Conservation (phyloP, 179 eudicot species). For the Silene vulgaris region DNA sequence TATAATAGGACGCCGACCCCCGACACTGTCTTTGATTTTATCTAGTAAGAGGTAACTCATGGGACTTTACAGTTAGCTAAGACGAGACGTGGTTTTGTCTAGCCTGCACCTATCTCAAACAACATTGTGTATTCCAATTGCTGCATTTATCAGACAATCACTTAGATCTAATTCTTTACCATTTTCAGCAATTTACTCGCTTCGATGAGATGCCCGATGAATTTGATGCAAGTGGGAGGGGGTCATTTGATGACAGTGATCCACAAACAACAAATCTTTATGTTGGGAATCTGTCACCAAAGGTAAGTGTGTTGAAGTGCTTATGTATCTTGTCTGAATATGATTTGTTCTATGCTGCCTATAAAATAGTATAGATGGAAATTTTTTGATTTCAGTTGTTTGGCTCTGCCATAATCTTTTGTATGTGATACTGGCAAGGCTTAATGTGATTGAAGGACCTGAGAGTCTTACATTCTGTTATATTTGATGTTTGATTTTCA, state of each 20-base stretch:
- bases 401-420: conserved; percentile 4
- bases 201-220: conserved; percentile 95
- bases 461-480: background rate
- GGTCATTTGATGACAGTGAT: conserved; percentile 97
- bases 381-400: background rate
- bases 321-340: background rate
- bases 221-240: conserved; percentile 85
- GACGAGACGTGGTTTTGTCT: background rate
- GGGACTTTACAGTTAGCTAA: background rate
- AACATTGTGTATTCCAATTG: background rate
- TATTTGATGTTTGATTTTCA: conserved; percentile 11
- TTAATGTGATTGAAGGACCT: background rate
- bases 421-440: conserved; percentile 4
- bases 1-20: background rate
- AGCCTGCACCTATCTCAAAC: conserved; percentile 5
- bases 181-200: conserved; percentile 58
- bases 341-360: background rate
- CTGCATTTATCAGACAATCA: background rate
- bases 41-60: background rate
- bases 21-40: background rate
- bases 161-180: conserved; percentile 1
- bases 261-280: conserved; percentile 96
- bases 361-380: background rate
- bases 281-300: conserved; percentile 92
- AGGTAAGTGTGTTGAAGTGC: conserved; percentile 42